Percentiles rank a stretch among this genome's conserved stretches.
phyloP scores from a whole-genome alignment of 257 asterid genomes.

The Jacaranda copaia region DNA sequence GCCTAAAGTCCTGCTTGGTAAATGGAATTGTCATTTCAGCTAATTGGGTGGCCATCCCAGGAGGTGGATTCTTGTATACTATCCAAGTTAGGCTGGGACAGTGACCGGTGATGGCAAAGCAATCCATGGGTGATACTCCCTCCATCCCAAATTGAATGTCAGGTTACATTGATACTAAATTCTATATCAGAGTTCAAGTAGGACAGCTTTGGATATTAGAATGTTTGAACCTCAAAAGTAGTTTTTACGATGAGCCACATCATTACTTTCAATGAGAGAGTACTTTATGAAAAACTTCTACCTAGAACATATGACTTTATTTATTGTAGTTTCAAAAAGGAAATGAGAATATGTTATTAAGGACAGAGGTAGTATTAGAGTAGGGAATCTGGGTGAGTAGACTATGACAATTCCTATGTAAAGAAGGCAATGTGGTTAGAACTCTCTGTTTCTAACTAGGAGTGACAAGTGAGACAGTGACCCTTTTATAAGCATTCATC shows the following conservation, averaged over 20 bases:
- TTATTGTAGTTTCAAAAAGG: too few species aligned
- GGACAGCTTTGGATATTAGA: background rate
- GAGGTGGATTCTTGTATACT: background rate
- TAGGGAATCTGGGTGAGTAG: background rate
- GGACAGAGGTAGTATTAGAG: background rate
- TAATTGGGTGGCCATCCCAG: too few species aligned
- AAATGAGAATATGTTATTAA: background rate
- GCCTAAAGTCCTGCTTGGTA: background rate
- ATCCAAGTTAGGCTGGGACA: background rate
- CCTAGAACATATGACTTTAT: too few species aligned
- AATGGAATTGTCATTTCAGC: background rate
- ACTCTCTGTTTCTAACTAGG: background rate
- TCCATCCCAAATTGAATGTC: background rate
- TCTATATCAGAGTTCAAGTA: background rate
- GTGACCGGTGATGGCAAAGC: background rate
- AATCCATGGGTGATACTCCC: background rate
- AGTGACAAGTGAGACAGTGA: background rate
- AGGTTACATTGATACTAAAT: background rate
- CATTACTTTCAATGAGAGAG: background rate
- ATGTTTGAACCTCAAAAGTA: background rate
- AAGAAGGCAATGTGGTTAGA: background rate
- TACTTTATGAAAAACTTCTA: too few species aligned
- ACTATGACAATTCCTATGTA: background rate
- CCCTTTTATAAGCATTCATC: constrained; percentile 14
- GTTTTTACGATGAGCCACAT: background rate